Conservation (phyloP, 2,329 filamentous ascomycete genomes). For the Venturia effusa region DNA sequence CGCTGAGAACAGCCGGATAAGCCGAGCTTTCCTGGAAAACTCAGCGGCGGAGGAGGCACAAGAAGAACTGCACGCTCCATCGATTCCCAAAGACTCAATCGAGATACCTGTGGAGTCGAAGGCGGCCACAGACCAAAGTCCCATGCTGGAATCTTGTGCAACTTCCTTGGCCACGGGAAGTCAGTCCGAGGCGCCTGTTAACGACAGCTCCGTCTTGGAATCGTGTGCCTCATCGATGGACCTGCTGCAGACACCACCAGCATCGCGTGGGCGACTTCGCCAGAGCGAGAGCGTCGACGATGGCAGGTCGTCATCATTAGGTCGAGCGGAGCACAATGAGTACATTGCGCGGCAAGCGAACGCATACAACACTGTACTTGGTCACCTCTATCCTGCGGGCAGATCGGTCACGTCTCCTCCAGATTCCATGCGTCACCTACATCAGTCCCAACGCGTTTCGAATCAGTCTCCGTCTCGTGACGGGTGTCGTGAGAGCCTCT, state of each 20-base stretch:
- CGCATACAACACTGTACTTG: slow-evolving; percentile 2
- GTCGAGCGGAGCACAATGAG: neutral
- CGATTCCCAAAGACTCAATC: neutral
- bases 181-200: neutral
- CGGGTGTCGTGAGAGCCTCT: neutral
- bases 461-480: neutral
- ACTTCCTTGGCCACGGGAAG: neutral
- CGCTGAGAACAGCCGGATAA: neutral
- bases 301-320: neutral
- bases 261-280: neutral
- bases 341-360: neutral
- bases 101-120: neutral
- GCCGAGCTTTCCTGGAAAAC: neutral
- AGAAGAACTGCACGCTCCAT: neutral
- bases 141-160: neutral
- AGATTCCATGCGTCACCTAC: neutral
- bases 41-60: neutral
- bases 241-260: neutral
- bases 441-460: neutral
- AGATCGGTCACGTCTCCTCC: neutral
- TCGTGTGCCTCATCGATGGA: neutral
- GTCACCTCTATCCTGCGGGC: neutral
- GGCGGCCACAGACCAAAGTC: neutral
- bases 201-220: neutral
- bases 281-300: neutral